Conservation (phyloP, 2,329 filamentous ascomycete genomes). For the Xylariaceae sp. region DNA sequence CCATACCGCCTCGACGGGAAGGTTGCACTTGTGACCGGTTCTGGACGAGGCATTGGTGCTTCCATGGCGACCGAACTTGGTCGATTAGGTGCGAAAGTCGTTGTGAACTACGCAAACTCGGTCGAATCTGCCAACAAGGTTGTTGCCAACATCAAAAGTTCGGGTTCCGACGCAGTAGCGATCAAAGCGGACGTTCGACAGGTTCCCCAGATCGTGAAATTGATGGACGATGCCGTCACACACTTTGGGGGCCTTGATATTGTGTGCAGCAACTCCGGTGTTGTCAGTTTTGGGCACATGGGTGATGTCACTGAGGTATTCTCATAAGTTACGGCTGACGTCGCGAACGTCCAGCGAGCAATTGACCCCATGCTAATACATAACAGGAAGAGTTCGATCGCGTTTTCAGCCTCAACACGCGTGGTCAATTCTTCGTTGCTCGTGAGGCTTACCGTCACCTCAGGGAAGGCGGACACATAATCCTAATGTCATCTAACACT, state of each 20-base stretch:
- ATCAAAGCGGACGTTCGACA: conserved; percentile 44
- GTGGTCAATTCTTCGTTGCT: conserved; percentile 68
- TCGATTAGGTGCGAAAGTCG: conserved; percentile 44
- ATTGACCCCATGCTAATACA: neutral
- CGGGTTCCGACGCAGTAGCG: conserved; percentile 36
- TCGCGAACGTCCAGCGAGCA: no score
- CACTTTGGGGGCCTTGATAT: conserved; percentile 68
- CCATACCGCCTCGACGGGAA: conserved; percentile 27
- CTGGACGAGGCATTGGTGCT: conserved; percentile 65
- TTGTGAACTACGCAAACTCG: conserved; percentile 39
- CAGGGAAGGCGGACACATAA: conserved; percentile 64
- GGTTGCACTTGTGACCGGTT: conserved; percentile 41
- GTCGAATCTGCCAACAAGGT: conserved; percentile 32
- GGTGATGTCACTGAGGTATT: conserved; percentile 55
- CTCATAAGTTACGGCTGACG: neutral
- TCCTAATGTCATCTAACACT: conserved; percentile 69
- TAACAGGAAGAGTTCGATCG: conserved; percentile 64
- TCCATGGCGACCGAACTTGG: conserved; percentile 59
- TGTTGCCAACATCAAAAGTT: conserved; percentile 33
- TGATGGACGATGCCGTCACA: conserved; percentile 57
- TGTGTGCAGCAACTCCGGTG: conserved; percentile 67
- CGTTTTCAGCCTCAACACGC: conserved; percentile 65
- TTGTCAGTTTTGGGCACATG: conserved; percentile 65
- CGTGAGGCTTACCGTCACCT: conserved; percentile 68
- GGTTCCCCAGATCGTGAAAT: conserved; percentile 39